Percentiles rank a stretch among this genome's conserved stretches.
These are phyloP conservation scores for Hylodesmum podocarpum DNA, from an alignment of 306 rosid genomes.

Conservation along the genomic window DNA sequence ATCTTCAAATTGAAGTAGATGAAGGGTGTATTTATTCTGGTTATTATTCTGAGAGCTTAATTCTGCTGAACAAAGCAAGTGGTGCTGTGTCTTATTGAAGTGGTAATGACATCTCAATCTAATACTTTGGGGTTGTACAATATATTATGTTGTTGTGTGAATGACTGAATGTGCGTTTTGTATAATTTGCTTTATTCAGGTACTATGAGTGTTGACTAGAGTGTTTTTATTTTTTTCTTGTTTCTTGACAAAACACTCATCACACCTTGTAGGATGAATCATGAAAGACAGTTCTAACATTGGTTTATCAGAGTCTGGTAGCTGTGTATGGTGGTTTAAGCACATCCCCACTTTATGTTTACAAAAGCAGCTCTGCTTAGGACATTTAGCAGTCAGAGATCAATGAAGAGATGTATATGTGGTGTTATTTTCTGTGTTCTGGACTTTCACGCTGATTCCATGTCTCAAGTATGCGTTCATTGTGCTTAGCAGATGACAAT, in stretches of 20 bases:
- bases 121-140: background rate
- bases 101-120: background rate
- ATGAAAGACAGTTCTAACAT: background rate
- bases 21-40: slow-evolving; percentile 1
- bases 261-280: background rate
- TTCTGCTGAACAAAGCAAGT: slow-evolving; percentile 22
- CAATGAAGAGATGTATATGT: slow-evolving; percentile 8
- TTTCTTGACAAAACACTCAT: background rate
- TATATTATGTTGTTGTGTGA: too few relatives aligned
- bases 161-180: too few relatives aligned
- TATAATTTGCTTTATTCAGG: background rate
- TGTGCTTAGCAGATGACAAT: slow-evolving; percentile 79
- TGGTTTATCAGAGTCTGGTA: background rate
- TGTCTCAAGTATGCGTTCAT: slow-evolving; percentile 70
- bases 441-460: slow-evolving; percentile 79
- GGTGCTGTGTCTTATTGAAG: slow-evolving; percentile 24
- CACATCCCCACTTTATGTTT: slow-evolving; percentile 5
- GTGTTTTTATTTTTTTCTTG: too few relatives aligned
- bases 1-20: slow-evolving; percentile 22
- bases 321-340: background rate
- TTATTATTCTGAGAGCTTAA: slow-evolving; percentile 37
- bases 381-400: background rate
- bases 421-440: slow-evolving; percentile 68
- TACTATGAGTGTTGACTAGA: too few relatives aligned
- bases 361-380: background rate